Percentiles rank a stretch among this genome's conserved stretches.
phyloP scores from a whole-genome alignment of 495 filamentous ascomycete genomes.

The Penicillium alfredii region DNA sequence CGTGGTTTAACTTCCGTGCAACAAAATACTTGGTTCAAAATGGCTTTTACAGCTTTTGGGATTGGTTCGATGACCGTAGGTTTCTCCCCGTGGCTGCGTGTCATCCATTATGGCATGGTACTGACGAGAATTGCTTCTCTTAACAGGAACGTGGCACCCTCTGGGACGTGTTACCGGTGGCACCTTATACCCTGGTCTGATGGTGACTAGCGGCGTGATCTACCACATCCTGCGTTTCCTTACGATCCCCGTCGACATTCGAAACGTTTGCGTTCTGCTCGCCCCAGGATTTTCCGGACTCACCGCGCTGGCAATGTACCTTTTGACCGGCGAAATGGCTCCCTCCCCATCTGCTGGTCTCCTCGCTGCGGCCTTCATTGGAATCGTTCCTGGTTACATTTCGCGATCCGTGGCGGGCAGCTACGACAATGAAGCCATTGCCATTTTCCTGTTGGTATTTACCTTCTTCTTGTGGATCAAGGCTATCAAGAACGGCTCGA shows the following conservation, averaged over 20 bases:
- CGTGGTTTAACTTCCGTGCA: constrained; percentile 99
- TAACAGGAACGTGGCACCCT: constrained; percentile 91
- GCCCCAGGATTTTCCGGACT: constrained; percentile 94
- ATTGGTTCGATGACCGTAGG: constrained; percentile 99
- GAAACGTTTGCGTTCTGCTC: constrained; percentile 96
- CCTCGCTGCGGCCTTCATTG: constrained; percentile 93
- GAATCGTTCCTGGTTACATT: constrained; percentile 95
- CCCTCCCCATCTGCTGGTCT: constrained; percentile 88
- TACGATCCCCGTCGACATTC: constrained; percentile 93
- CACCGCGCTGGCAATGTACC: constrained; percentile 89
- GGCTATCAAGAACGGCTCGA: constrained; percentile 89
- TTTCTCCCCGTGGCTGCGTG: constrained; percentile 14
- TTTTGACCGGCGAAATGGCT: constrained; percentile 95
- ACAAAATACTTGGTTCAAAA: constrained; percentile 95
- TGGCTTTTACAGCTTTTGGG: constrained; percentile 99
- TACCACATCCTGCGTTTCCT: constrained; percentile 91
- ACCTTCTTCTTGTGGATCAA: constrained; percentile 99
- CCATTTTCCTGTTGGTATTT: constrained; percentile 96
- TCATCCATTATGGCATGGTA: constrained; percentile 7
- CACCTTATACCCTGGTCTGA: constrained; percentile 95
- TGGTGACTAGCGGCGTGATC: constrained; percentile 97
- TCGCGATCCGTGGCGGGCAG: constrained; percentile 95
- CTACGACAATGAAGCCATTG: constrained; percentile 99
- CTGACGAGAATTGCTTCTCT: constrained; percentile 20
- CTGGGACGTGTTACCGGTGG: constrained; percentile 97